Evolutionary conservation across 148 eudicot genomes (phyloP).

Genomic region (Drosera capensis): DNA sequence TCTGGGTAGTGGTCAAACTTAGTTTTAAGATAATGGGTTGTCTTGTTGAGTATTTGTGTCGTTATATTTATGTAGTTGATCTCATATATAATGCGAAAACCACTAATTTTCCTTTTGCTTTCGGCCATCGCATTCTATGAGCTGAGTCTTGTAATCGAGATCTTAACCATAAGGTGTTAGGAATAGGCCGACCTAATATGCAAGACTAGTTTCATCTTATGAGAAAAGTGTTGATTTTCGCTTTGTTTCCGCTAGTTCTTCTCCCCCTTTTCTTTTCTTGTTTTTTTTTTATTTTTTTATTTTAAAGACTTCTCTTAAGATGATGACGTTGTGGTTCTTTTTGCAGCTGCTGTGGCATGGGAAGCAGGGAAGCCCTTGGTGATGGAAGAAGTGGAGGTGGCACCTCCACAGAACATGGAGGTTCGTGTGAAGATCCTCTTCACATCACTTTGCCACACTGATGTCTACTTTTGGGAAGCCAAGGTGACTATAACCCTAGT

Average conservation of each 20-base stretch:
- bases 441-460: slow-evolving; percentile 75
- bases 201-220: too few species aligned
- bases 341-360: slow-evolving; percentile 82
- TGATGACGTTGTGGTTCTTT: neutral
- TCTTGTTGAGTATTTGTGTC: too few species aligned
- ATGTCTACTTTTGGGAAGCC: slow-evolving; percentile 80
- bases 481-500: slow-evolving; percentile 40
- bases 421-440: slow-evolving; percentile 61
- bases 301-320: neutral
- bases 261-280: neutral
- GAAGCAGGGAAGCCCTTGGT: slow-evolving; percentile 73
- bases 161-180: too few species aligned
- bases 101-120: too few species aligned
- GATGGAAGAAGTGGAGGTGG: slow-evolving; percentile 69
- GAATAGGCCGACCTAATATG: too few species aligned
- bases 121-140: too few species aligned
- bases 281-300: neutral
- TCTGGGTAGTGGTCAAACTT: neutral
- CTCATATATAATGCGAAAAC: too few species aligned
- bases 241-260: neutral
- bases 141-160: too few species aligned
- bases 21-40: neutral
- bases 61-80: too few species aligned
- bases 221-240: too few species aligned
- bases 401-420: slow-evolving; percentile 65